Base-by-base conservation (phyloP, 2,329 filamentous ascomycete species). In the Magnaporthiopsis poae region DNA sequence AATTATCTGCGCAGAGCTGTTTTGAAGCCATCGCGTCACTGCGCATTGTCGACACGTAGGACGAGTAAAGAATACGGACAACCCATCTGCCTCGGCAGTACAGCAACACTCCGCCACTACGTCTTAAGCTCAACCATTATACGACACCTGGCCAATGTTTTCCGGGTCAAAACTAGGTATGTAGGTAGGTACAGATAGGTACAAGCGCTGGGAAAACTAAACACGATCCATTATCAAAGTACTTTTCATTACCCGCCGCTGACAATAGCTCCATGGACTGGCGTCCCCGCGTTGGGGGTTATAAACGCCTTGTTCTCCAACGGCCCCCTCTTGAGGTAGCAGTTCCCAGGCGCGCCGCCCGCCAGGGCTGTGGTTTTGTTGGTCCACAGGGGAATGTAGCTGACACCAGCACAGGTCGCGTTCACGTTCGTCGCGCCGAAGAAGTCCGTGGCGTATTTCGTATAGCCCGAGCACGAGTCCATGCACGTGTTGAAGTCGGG, bases 381-480 rank as follows among this genome's bases (percentile, higher is more conserved):
- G 15, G 78, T 80, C 79, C 79, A 81, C 18, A 73, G 72, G 2
- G 79, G 78, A 66, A 81, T 77, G 70, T 77, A 80, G 68, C 77
- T 79, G 60, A 80, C 74, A 8, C 69, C 78, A 1, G 71, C 71
- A 69, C 78, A 80, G 0, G 76, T 79, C 5, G 73, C 72, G 69
- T 78, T 78, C 56, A 52, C 65, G 61, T 69, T 71, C 59, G 67
- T 62, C 3, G 60, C 52, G 31, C 68, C 70, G 60, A 76, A 72
- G 15, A 72, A 71, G 33, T 71, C 65, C 1, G 75, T 70, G 2
- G 72, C 70, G 66, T 76, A 78, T 9, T 69, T 69, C 11, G 74
- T 73, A 65, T 76, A 82, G 4, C 75, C 74, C 11, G 79, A 78
- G 72, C 80, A 82, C 12, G 80, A 79, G 68, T 82, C 80, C 71